Base-by-base conservation (phyloP, 1,284 basidiomycete genomes). In the Ceratobasidium sp. region DNA sequence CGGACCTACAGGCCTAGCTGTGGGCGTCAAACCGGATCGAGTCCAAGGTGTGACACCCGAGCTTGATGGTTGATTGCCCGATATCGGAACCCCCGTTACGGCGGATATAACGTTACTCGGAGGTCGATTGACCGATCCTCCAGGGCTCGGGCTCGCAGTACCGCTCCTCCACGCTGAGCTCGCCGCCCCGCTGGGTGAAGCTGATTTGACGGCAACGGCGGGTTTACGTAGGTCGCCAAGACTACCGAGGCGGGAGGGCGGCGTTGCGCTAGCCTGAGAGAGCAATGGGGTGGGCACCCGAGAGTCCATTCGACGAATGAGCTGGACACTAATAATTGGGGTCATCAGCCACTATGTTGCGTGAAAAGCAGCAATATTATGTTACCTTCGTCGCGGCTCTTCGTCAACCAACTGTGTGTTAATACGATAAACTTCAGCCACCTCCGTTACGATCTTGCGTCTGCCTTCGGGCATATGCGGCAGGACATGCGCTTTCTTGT, bases 391-490 rank as follows among this genome's bases (percentile, higher is more conserved):
- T 75, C 91, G 83, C 0, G 93, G 93, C 74, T 94, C 93, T 74
- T 90, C 89, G 76, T 95, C 93, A 25, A 95, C 86, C 82, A 94
- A 86, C 74, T 90, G 86, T 0, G 88, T 86, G 72, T 91, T 90
- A 77, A 94, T 86, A n/a, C 90, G 83, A 76, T 96, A 95, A 1
- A 89, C 80, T 25, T 83, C 80, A 1, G 92, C 91, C 74, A 89
- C 88, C 73, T 87, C 85, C 68, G 86, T 85, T 12, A 94, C 91
- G 76, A 95, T 93, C 72, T 90, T 89, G 56, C 93, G 84, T 68
- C 90, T 85, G 15, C 88, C 85, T 17, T 82, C 82, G 5, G 91
- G 89, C 91, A 92, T 95, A 74, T 90, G 88, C 0, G 93, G 91
- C 29, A 96, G 78, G 1, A 94, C 85, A 73, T 91, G 89, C 1